Base-by-base conservation (phyloP, 176 grass and related monocot species). In the Melocanna baccifera region DNA sequence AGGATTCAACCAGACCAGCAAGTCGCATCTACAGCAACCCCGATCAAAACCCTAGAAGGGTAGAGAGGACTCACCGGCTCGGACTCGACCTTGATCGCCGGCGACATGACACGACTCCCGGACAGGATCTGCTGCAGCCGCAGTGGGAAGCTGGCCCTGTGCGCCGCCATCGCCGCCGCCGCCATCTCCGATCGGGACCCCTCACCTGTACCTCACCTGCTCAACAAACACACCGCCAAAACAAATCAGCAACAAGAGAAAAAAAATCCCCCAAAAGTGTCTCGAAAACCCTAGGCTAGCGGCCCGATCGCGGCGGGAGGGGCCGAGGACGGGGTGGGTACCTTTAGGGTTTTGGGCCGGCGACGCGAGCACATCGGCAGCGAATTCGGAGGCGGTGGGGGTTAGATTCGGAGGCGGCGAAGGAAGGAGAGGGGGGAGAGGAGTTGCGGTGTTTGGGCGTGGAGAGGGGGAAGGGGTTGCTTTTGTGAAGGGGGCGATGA, bases 101-200 rank as follows among this genome's bases (percentile, higher is more conserved):
- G 96, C 19, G 91, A 85, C 64, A 89, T 76, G 28, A 89, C 76
- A 65, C 89, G 89, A 76, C 93, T 92, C 12, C 93, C 93, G 10
- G 93, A 88, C 41, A 99, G 82, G 85, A 99, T 91, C 86, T 96
- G 96, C 84, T 99, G 96, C 84, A 96, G 91, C 51, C 96, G 93
- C 80, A 96, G 83, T 36, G 96, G 93, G 66, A 99, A 95, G 86
- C 84, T 91, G 73, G 93, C 90, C 89, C 93, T 83, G 82, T 92
- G 87, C 63, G 88, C 93, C 64, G 93, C 89, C 93, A 95, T 92
- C 83, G 76, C 91, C 83, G 89, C 83, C 67, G 63, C 81, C 59
- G 76, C 85, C 87, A 86, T 86, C 76, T 66, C 62, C 73, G 77
- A 80, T 80, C 69, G 73, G 73, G 73, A 71, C 81, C 77, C 62